phyloP scores from a whole-genome alignment of 768 basidiomycete species.

The Rhodosporidiobolus odoratus region DNA sequence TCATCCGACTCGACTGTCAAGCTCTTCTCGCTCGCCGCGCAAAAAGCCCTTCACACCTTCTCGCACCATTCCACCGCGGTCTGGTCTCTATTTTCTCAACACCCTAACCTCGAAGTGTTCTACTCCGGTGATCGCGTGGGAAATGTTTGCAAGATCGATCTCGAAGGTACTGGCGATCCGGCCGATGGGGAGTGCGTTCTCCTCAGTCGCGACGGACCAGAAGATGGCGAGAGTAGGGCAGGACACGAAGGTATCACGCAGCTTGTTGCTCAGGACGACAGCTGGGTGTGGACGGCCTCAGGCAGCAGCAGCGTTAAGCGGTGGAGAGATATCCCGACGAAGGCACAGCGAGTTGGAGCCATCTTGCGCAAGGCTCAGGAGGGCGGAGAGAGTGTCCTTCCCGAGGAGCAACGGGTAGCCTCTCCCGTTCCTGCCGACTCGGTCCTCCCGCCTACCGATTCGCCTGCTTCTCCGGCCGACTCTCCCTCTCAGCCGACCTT shows the following conservation, averaged over 20 bases:
- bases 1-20: slow-evolving; percentile 65
- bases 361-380: not conserved
- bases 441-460: not conserved
- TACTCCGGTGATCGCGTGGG: slow-evolving; percentile 92
- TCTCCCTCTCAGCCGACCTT: not conserved
- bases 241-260: slow-evolving; percentile 63
- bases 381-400: not conserved
- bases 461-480: not conserved
- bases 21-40: slow-evolving; percentile 82
- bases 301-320: slow-evolving; percentile 73
- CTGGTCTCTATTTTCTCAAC: slow-evolving; percentile 83
- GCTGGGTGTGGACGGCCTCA: slow-evolving; percentile 82
- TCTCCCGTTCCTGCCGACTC: not conserved
- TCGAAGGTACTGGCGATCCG: slow-evolving; percentile 71
- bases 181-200: slow-evolving; percentile 84
- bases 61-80: slow-evolving; percentile 77
- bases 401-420: not conserved
- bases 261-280: slow-evolving; percentile 75
- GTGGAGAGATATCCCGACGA: slow-evolving; percentile 65
- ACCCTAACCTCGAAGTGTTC: slow-evolving; percentile 79
- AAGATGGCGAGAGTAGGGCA: slow-evolving; percentile 43
- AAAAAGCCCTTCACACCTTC: slow-evolving; percentile 91
- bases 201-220: slow-evolving; percentile 58
- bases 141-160: slow-evolving; percentile 83
- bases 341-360: slow-evolving; percentile 3